Evolutionary conservation across 176 grass and related monocot species (phyloP), one percentile per base, ranked within the genome.

Genomic region (Phoenix dactylifera): DNA sequence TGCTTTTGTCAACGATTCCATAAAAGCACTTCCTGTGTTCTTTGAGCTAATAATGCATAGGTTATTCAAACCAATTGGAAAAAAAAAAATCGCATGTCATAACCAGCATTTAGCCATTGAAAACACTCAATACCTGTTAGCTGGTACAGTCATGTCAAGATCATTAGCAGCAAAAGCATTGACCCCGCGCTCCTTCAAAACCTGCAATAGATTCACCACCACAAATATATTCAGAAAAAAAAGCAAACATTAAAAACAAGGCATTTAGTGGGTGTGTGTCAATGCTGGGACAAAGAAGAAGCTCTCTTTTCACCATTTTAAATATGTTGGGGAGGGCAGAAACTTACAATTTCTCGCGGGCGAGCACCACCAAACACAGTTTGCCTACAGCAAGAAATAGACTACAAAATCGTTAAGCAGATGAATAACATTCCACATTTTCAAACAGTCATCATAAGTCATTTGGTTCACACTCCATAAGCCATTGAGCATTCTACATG

Each of bases 181-280:
- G 62, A 98, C 69, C 59, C 94, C 76, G 35, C 94, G 94, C 24
- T 93, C 88, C 77, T 87, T 93, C 69, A 98, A 79, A 74, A 98
- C 94, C 94, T 98, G 66, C 30, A 66, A 67, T 44, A 53, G 54
- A 52, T 74, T 51, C 6, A 28, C 4, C 53, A 50, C 65, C 48
- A 74, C 20, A 17, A 52, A 72, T 22, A 62, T 56, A 18, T 54
- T 68, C 22, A 68, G 57, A 56, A 65, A 30, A 0, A 19, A 22
- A 59, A 26, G 15, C 15, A 44, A 44, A 44, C 10, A 12, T 1
- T 12, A 44, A 14, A 14, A 44, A 44, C 35, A 44, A 39, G 35
- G 35, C 35, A 14, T 14, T 14, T 44, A 44, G 35, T 12, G 10
- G 35, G 35, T 14, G 2, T 14, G 35, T 14, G 10, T 14, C 12